Percentiles rank a stretch among this genome's conserved stretches.
Conservation (phyloP, 495 filamentous ascomycete genomes). For the Aspergillus haitiensis region DNA sequence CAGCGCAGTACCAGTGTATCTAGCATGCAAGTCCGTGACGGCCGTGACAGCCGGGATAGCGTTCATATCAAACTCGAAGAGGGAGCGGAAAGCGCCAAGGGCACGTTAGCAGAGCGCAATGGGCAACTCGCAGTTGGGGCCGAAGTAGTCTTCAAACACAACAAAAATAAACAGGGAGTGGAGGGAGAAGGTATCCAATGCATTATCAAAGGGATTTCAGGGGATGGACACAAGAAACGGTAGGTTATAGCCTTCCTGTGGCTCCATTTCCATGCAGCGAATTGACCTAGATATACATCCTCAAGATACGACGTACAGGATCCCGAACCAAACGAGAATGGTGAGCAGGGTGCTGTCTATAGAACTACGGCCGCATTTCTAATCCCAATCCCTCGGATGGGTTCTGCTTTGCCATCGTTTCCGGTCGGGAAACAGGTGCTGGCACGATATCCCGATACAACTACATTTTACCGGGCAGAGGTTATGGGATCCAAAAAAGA, state of each 20-base stretch:
- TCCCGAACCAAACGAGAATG: constrained; percentile 80
- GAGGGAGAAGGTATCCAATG: constrained; percentile 80
- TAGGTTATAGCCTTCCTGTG: constrained; percentile 30
- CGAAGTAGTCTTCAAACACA: constrained; percentile 83
- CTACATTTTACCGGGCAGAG: constrained; percentile 95
- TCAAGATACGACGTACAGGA: constrained; percentile 90
- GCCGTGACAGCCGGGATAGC: constrained; percentile 39
- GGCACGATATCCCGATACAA: constrained; percentile 85
- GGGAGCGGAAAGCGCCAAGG: constrained; percentile 52
- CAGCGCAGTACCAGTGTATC: constrained; percentile 59
- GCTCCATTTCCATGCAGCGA: constrained; percentile 14
- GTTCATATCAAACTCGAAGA: constrained; percentile 57
- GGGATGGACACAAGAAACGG: constrained; percentile 81
- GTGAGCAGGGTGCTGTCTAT: constrained; percentile 69
- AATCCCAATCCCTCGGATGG: constrained; percentile 74
- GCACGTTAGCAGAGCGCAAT: constrained; percentile 49
- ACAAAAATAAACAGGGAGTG: constrained; percentile 65
- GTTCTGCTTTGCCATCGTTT: constrained; percentile 63
- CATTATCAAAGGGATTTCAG: constrained; percentile 77
- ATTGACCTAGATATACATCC: constrained; percentile 21
- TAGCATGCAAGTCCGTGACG: constrained; percentile 45
- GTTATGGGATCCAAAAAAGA: constrained; percentile 74
- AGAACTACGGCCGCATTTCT: constrained; percentile 76
- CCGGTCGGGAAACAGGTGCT: constrained; percentile 77
- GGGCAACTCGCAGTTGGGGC: constrained; percentile 65